Percentiles rank a stretch among this genome's conserved stretches.
These are phyloP conservation scores for Alternaria arborescens DNA, from an alignment of 2,329 filamentous ascomycete species.

Conservation along the genomic window DNA sequence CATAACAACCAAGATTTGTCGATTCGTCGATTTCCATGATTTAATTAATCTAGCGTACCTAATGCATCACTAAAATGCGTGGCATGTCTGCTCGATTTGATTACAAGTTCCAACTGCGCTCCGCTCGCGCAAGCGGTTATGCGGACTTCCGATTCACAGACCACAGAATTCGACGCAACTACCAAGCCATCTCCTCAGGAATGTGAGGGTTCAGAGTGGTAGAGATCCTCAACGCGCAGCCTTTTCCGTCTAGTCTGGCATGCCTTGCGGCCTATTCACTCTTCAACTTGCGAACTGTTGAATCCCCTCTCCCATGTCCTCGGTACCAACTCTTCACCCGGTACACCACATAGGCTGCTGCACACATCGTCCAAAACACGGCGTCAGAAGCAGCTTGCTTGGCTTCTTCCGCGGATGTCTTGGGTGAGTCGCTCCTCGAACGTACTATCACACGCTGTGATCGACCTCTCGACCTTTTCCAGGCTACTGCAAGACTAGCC, in stretches of 20 bases:
- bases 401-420: too few species aligned
- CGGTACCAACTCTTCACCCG: neutral
- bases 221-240: fast-evolving
- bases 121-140: neutral
- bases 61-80: neutral
- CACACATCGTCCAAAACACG: neutral
- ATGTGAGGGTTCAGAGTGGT: neutral
- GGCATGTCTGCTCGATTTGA: neutral
- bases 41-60: too few species aligned
- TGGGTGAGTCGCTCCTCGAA: too few species aligned
- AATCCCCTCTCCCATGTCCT: neutral
- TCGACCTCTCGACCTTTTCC: neutral
- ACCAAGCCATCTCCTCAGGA: neutral
- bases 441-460: neutral
- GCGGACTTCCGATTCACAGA: neutral
- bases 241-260: neutral
- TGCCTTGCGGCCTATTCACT: neutral
- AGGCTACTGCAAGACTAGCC: neutral
- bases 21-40: neutral
- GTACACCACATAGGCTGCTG: neutral
- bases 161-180: neutral
- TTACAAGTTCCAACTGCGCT: neutral
- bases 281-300: neutral
- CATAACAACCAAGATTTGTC: neutral
- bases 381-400: neutral